phyloP scores from a whole-genome alignment of 257 asterid species.

The Leptodermis oblonga region DNA sequence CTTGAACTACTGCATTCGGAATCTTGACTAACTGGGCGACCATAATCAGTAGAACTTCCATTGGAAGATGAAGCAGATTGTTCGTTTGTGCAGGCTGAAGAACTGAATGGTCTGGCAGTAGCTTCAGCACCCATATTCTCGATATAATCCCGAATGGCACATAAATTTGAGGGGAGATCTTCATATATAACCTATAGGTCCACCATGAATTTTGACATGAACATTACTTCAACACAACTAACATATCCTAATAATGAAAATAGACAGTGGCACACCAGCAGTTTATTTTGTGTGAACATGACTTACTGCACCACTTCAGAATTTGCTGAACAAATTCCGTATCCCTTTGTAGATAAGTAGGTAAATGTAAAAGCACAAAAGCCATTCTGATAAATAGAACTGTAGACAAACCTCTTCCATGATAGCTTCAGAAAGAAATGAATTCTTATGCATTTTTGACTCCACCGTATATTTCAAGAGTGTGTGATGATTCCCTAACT shows the following conservation, averaged over 20 bases:
- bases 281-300: not conserved
- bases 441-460: constrained; percentile 88
- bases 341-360: not conserved
- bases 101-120: constrained; percentile 17
- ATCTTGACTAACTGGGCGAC: constrained; percentile 24
- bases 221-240: not conserved
- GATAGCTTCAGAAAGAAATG: constrained; percentile 91
- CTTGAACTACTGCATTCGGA: constrained; percentile 30
- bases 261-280: not conserved
- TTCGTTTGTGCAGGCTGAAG: constrained; percentile 23
- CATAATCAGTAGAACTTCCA: constrained; percentile 17
- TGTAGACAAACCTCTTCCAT: constrained; percentile 81
- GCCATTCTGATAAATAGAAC: constrained; percentile 1
- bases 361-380: not conserved
- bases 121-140: constrained; percentile 46
- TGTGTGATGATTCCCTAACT: constrained; percentile 85
- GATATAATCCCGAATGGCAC: constrained; percentile 83
- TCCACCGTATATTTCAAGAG: constrained; percentile 80
- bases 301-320: not conserved
- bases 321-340: not conserved
- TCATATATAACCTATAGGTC: constrained; percentile 76
- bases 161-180: constrained; percentile 94
- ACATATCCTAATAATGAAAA: not conserved
- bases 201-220: constrained; percentile 2
- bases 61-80: constrained; percentile 23